phyloP scores from a whole-genome alignment of 345 rosid genomes.

The Moricandia moricandioides region DNA sequence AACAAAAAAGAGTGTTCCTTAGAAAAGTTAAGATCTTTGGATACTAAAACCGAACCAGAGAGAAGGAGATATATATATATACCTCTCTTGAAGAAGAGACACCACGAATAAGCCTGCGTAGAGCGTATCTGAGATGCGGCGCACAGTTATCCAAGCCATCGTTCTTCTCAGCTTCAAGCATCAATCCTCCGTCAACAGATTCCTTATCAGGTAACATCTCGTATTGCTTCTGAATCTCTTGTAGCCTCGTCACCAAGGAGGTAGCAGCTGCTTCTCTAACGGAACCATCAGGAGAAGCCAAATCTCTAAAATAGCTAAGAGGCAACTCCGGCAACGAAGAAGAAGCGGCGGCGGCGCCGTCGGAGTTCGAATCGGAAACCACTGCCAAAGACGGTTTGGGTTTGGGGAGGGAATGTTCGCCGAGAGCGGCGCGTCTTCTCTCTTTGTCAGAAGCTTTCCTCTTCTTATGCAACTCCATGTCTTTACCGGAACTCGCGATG shows the following conservation, averaged over 20 bases:
- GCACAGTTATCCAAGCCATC: constrained; percentile 87
- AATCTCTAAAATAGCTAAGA: constrained; percentile 65
- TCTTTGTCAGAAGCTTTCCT: constrained; percentile 75
- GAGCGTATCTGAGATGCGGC: constrained; percentile 76
- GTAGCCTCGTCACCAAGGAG: constrained; percentile 60
- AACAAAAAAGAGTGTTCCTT: not conserved
- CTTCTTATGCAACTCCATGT: constrained; percentile 84
- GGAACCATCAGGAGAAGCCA: constrained; percentile 59
- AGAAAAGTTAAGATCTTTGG: not conserved
- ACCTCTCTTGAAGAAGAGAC: constrained; percentile 97
- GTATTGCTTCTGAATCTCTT: constrained; percentile 72
- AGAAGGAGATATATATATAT: not conserved
- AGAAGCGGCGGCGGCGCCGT: constrained; percentile 35
- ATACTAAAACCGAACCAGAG: not conserved
- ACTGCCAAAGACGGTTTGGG: not conserved
- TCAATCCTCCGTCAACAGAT: constrained; percentile 47
- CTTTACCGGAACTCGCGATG: constrained; percentile 41
- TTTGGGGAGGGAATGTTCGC: constrained; percentile 34
- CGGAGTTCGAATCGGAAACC: constrained; percentile 25
- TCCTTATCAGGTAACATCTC: constrained; percentile 53
- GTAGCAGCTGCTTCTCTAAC: constrained; percentile 65
- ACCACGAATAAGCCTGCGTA: constrained; percentile 87
- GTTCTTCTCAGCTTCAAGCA: constrained; percentile 83
- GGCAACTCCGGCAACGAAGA: constrained; percentile 64
- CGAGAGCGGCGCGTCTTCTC: constrained; percentile 41